A percentile compares a stretch with the other conserved stretches of the same genome.
Conservation (phyloP, 495 filamentous ascomycete genomes). For the Aspergillus heteromorphus region DNA sequence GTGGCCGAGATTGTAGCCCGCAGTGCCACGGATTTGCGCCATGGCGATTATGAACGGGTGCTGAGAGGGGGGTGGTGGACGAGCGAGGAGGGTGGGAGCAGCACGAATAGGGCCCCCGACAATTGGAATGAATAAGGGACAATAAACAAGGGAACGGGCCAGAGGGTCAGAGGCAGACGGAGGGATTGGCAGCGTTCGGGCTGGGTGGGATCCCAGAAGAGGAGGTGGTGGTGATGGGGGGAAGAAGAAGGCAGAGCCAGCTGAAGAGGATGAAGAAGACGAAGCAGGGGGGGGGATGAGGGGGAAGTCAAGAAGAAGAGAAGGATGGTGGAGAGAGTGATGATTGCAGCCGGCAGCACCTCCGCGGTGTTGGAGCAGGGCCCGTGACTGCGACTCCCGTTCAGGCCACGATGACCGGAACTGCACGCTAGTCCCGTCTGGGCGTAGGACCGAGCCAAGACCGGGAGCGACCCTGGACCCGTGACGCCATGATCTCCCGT, state of each 20-base stretch:
- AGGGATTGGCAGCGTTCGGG: not conserved
- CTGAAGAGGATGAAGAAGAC: not conserved
- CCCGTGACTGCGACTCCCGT: conserved; percentile 21
- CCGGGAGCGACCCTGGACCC: conserved; percentile 4
- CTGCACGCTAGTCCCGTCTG: conserved; percentile 27
- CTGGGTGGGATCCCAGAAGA: not conserved
- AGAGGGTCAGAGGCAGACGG: not conserved
- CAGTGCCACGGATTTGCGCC: conserved; percentile 95
- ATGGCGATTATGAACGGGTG: conserved; percentile 42
- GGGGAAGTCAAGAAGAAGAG: not conserved
- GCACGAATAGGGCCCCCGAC: conserved; percentile 1
- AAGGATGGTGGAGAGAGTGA: conserved; percentile 4
- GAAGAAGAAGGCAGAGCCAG: not conserved
- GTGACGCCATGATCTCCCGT: conserved; percentile 30
- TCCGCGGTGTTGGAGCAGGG: conserved; percentile 3
- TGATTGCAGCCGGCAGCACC: conserved; percentile 9
- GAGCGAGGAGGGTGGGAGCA: not conserved
- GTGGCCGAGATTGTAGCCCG: conserved; percentile 87
- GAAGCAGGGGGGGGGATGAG: not conserved
- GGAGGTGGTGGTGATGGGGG: not conserved
- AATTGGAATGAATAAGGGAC: not conserved
- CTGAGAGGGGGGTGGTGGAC: not conserved
- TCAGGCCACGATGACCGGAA: conserved; percentile 44
- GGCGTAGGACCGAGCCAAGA: conserved; percentile 12
- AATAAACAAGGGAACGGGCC: conserved; percentile 7